Evolutionary conservation across 73 alveolate genomes (phyloP), one percentile per base, ranked within the genome.

Genomic region (Effrenium voratum): DNA sequence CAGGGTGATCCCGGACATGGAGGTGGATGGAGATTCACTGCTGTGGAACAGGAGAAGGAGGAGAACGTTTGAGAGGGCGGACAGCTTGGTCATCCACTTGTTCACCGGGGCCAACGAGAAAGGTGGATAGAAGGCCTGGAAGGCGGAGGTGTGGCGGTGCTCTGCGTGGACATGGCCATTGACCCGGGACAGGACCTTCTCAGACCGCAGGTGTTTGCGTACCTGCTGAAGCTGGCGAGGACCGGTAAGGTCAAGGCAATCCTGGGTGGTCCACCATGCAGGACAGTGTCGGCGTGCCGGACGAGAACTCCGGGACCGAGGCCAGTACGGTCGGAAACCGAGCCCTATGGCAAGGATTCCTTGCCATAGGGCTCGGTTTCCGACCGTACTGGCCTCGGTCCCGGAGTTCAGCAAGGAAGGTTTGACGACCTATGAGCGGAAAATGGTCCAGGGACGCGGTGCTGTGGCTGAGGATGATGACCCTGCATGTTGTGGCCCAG

Each of bases 261-360:
- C 36, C 44, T 83, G 0, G 93, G 93, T 12, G 93, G 93, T 19
- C 93, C 93, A 2, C 93, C 93, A 2, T 55, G 79, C 15, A 13
- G 93, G 34, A 52, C 93, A 3, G 34, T 52, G 57, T 12, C 44
- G 4, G 38, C 36, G 57, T 59, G n/a, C 15, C 15, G 93, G 28
- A 34, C 50, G 59, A 34, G 57, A 1, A 40, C 15, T 5, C 79
- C 79, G 8, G 93, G 93, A 6, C 93, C 93, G 2, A 57, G 79
- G 3, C 93, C 77, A 10, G 16, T 83, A 59, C 36, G 93, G n/a
- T 4, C 72, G 5, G 1, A 45, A 5, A 26, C 1, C 16, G 70
- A n/a, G 5, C 59, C 76, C 28, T 75, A 38, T 75, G 85, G 85
- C n/a, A 38, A 44, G n/a, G n/a, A n/a, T n/a, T n/a, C n/a, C n/a